Evolutionary conservation across 1,284 basidiomycete species (phyloP).

Genomic region (Puccinia coronata): DNA sequence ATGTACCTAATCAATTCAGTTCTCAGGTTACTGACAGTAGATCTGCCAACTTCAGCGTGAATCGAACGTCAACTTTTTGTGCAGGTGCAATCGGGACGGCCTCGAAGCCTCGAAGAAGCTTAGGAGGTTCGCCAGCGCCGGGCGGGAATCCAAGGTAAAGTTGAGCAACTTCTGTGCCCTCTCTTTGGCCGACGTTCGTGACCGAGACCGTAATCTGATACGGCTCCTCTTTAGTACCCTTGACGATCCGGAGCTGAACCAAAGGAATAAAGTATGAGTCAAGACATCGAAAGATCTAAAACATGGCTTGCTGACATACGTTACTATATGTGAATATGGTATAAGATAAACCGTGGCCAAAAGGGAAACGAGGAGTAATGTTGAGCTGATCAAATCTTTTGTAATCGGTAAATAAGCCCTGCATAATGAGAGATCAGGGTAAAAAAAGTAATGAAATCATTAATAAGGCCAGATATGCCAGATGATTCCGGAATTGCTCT

Average conservation of each 20-base stretch:
- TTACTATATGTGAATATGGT: constrained; percentile 29
- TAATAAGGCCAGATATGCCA: background rate
- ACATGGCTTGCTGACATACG: background rate
- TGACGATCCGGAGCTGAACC: constrained; percentile 18
- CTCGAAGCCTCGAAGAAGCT: constrained; percentile 54
- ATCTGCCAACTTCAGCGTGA: background rate
- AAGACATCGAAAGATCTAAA: background rate
- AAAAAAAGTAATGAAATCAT: background rate
- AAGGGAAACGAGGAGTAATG: constrained; percentile 33
- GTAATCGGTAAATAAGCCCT: constrained; percentile 32
- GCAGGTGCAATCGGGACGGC: constrained; percentile 1
- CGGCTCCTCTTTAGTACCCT: background rate
- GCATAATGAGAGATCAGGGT: background rate
- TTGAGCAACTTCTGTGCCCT: background rate
- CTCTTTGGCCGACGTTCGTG: background rate
- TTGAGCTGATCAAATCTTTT: constrained; percentile 23
- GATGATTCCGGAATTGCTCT: constrained; percentile 21
- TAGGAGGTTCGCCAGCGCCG: constrained; percentile 50
- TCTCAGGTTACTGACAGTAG: background rate
- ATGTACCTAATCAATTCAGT: background rate
- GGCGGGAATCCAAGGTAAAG: constrained; percentile 37
- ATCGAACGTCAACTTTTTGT: background rate
- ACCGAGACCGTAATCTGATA: constrained; percentile 19
- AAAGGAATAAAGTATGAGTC: background rate
- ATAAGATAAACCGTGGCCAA: constrained; percentile 47